Conservation (phyloP, 345 rosid species). For the Populus deltoides region DNA sequence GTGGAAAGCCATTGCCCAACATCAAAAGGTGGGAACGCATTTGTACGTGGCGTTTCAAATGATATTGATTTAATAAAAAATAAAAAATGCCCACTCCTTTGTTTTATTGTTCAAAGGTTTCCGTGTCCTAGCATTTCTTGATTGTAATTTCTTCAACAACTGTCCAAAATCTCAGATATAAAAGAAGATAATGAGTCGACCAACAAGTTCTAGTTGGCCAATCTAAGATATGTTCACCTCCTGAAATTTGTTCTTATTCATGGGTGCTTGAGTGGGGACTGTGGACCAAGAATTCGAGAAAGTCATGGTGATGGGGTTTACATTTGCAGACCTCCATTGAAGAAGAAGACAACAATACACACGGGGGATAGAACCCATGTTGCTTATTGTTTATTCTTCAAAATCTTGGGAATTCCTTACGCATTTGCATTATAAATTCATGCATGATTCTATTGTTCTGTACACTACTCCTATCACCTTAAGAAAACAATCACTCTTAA, state of each 20-base stretch:
- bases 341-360: constrained; percentile 18
- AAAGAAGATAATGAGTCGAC: constrained; percentile 15
- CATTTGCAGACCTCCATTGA: neutral
- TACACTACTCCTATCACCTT: neutral
- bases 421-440: constrained; percentile 14
- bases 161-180: constrained; percentile 5
- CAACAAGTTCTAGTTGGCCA: neutral
- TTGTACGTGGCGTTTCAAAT: neutral
- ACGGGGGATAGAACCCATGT: constrained; percentile 7
- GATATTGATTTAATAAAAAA: neutral
- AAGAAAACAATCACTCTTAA: neutral
- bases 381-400: neutral
- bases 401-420: constrained; percentile 6
- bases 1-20: constrained; percentile 2
- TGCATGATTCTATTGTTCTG: neutral
- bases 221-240: neutral
- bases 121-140: neutral
- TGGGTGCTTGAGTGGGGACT: neutral
- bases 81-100: neutral
- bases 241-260: neutral
- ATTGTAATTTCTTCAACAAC: neutral
- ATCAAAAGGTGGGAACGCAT: constrained; percentile 8
- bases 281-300: neutral
- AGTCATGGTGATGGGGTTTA: neutral
- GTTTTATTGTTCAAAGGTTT: neutral